Conservation (phyloP, 2,329 filamentous ascomycete species). For the Rhinocladiella mackenziei region DNA sequence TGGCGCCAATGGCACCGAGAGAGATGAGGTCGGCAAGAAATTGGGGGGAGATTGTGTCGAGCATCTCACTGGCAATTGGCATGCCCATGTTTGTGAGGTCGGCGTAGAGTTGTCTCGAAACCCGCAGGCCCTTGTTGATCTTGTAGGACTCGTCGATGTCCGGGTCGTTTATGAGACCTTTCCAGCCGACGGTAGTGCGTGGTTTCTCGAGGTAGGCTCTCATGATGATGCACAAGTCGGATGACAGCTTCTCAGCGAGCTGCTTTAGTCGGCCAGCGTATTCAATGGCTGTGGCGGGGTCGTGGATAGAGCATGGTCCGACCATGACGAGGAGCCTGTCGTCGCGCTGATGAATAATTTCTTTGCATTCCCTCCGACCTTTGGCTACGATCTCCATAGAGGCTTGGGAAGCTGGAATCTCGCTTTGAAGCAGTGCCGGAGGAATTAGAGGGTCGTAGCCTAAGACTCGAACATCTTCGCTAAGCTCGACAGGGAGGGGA, state of each 20-base stretch:
- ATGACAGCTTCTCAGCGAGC: slow-evolving; percentile 80
- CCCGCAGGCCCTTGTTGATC: slow-evolving; percentile 93
- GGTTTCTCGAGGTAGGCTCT: slow-evolving; percentile 98
- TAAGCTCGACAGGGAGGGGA: slow-evolving; percentile 19
- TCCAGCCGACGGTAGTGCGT: slow-evolving; percentile 96
- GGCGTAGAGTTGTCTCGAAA: slow-evolving; percentile 85
- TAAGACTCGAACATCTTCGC: slow-evolving; percentile 54
- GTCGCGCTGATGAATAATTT: slow-evolving; percentile 58
- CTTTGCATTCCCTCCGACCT: slow-evolving; percentile 58
- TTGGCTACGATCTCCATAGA: slow-evolving; percentile 53
- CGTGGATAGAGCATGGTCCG: slow-evolving; percentile 95
- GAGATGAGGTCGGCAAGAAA: slow-evolving; percentile 90
- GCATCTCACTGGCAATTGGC: slow-evolving; percentile 95
- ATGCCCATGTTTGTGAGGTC: slow-evolving; percentile 89
- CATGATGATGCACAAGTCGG: slow-evolving; percentile 94
- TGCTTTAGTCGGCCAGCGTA: slow-evolving; percentile 82
- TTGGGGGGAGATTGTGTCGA: slow-evolving; percentile 96
- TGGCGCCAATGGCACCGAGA: slow-evolving; percentile 88
- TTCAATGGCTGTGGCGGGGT: slow-evolving; percentile 81
- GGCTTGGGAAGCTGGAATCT: slow-evolving; percentile 60
- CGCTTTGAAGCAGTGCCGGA: slow-evolving; percentile 90
- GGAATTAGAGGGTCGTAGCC: slow-evolving; percentile 92
- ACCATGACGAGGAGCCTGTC: slow-evolving; percentile 71
- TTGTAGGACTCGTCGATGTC: slow-evolving; percentile 98
- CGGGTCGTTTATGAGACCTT: slow-evolving; percentile 96